Conservation (phyloP, 352 stramenopile species). For the Aphanomyces astaci region DNA sequence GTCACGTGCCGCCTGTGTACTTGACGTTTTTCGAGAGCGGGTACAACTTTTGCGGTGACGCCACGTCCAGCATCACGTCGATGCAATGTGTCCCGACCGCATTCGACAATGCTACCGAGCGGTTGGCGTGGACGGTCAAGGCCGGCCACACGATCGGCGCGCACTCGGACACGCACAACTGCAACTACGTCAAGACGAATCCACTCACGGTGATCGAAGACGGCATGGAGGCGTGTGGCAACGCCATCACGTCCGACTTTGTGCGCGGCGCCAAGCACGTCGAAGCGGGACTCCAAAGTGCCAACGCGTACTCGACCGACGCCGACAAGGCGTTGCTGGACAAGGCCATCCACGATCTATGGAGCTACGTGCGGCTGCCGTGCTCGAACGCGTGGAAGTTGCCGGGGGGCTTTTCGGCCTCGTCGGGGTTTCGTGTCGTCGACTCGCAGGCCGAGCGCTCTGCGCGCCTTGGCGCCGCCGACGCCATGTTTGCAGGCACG, state of each 20-base stretch:
- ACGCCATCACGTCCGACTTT: background rate
- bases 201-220: constrained; percentile 4
- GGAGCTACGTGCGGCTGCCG: constrained; percentile 16
- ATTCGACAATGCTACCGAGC: background rate
- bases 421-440: background rate
- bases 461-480: background rate
- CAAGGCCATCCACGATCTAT: constrained; percentile 9
- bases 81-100: background rate
- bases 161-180: constrained; percentile 21
- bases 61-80: background rate
- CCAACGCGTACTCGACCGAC: constrained; percentile 2
- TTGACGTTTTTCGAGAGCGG: constrained; percentile 17
- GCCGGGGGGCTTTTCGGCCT: background rate
- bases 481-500: constrained; percentile 1
- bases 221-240: background rate
- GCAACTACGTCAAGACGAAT: constrained; percentile 19
- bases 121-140: constrained; percentile 17
- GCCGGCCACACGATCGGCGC: constrained; percentile 1
- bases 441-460: background rate
- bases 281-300: constrained; percentile 3
- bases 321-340: background rate
- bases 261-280: constrained; percentile 13
- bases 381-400: constrained; percentile 19
- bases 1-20: background rate
- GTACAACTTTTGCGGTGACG: constrained; percentile 19